These are phyloP conservation scores for Apiospora hydei DNA, from an alignment of 2,329 filamentous ascomycete genomes.

Conservation along the genomic window DNA sequence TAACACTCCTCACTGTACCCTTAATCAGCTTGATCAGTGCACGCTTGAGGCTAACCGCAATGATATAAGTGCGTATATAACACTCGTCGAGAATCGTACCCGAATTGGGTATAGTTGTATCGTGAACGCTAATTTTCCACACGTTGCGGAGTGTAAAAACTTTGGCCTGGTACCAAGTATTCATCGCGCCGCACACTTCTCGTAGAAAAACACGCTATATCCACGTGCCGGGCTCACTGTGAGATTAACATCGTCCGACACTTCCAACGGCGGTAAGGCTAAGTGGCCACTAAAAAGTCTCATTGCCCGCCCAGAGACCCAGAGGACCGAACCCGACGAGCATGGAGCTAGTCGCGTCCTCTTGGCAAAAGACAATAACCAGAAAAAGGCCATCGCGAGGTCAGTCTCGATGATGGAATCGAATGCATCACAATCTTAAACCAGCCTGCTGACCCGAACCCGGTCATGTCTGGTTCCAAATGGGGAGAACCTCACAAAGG, in stretches of 20 bases:
- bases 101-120: no score
- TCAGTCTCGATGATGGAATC: background rate
- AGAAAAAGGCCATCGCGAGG: background rate
- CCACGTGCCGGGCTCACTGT: constrained; percentile 5
- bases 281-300: constrained; percentile 12
- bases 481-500: background rate
- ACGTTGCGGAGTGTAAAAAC: no score
- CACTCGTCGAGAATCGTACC: no score
- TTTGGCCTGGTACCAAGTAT: no score
- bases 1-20: no score
- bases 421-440: background rate
- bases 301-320: background rate
- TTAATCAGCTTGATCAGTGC: no score
- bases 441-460: background rate
- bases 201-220: background rate
- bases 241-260: constrained; percentile 14
- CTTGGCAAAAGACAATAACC: background rate
- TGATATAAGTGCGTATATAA: no score
- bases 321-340: background rate
- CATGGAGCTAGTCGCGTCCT: background rate
- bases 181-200: constrained; percentile 8
- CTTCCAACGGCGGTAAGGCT: constrained; percentile 16
- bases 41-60: no score
- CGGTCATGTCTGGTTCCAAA: background rate
- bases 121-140: no score